Conservation (phyloP, 2,329 filamentous ascomycete genomes). For the Cladosporium sp. region DNA sequence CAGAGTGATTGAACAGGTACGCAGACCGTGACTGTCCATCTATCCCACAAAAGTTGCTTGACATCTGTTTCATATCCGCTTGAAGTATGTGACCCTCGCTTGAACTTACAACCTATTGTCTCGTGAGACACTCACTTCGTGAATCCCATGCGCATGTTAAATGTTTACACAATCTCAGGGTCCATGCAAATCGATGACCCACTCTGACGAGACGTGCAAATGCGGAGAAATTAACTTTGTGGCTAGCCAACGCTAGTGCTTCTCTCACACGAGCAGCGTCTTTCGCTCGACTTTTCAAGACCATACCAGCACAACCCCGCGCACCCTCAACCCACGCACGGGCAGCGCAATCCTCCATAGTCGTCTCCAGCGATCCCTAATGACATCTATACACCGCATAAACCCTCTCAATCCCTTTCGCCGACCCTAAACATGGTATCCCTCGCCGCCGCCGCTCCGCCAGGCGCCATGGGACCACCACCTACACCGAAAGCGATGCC, state of each 20-base stretch:
- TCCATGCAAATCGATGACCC: not conserved
- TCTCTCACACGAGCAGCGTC: conserved; percentile 4
- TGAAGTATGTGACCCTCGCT: too few relatives aligned
- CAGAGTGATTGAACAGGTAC: too few relatives aligned
- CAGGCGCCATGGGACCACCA: conserved; percentile 30
- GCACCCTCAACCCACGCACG: not conserved
- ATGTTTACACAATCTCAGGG: too few relatives aligned
- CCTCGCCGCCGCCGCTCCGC: conserved; percentile 21
- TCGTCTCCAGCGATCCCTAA: not conserved
- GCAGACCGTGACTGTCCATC: too few relatives aligned
- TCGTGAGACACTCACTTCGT: too few relatives aligned
- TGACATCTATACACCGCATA: not conserved
- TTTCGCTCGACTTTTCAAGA: not conserved
- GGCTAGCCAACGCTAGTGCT: not conserved
- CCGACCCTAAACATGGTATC: conserved; percentile 28
- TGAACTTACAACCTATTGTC: too few relatives aligned
- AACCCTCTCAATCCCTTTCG: not conserved
- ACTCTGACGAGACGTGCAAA: not conserved
- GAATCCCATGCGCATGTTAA: too few relatives aligned
- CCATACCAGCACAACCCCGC: not conserved
- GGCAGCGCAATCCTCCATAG: conserved; percentile 1
- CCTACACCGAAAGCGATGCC: conserved; percentile 24
- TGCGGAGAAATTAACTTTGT: not conserved
- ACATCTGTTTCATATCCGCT: too few relatives aligned
- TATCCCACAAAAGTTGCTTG: too few relatives aligned